Evolutionary conservation across 306 rosid genomes (phyloP).

Genomic region (Cicer arietinum): DNA sequence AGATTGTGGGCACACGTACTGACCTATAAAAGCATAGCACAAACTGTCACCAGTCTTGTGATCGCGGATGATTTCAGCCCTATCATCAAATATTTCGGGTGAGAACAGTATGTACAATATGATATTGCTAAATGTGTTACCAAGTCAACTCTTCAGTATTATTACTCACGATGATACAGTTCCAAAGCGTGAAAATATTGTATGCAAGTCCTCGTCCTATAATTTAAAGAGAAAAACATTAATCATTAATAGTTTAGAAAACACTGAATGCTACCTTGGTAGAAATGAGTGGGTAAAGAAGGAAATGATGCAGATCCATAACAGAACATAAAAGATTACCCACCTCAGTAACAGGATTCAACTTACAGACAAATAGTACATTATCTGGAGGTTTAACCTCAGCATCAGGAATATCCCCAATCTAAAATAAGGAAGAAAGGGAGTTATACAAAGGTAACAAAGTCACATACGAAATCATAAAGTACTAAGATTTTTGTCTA

Average conservation of each 20-base stretch:
- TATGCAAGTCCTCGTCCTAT: slow-evolving; percentile 93
- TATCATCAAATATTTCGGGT: slow-evolving; percentile 53
- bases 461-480: not conserved
- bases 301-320: slow-evolving; percentile 32
- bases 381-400: slow-evolving; percentile 93
- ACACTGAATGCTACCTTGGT: not conserved
- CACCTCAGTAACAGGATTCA: slow-evolving; percentile 97
- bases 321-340: slow-evolving; percentile 38
- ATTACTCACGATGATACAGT: slow-evolving; percentile 76
- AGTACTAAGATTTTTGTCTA: slow-evolving; percentile 10
- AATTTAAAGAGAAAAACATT: slow-evolving; percentile 32
- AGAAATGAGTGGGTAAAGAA: not conserved
- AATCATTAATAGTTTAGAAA: slow-evolving; percentile 27
- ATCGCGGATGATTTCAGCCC: slow-evolving; percentile 97
- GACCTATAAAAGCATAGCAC: slow-evolving; percentile 94
- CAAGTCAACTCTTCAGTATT: slow-evolving; percentile 36
- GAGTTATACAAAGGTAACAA: slow-evolving; percentile 16
- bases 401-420: slow-evolving; percentile 98
- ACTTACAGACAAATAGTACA: slow-evolving; percentile 91
- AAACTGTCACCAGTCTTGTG: slow-evolving; percentile 91
- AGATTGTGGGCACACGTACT: slow-evolving; percentile 40
- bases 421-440: slow-evolving; percentile 55
- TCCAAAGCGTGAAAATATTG: slow-evolving; percentile 95
- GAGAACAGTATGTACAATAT: slow-evolving; percentile 32
- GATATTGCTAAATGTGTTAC: slow-evolving; percentile 33